Evolutionary conservation across 2,329 filamentous ascomycete species (phyloP), one percentile per base, ranked within the genome.

Genomic region (Fusarium sp.): DNA sequence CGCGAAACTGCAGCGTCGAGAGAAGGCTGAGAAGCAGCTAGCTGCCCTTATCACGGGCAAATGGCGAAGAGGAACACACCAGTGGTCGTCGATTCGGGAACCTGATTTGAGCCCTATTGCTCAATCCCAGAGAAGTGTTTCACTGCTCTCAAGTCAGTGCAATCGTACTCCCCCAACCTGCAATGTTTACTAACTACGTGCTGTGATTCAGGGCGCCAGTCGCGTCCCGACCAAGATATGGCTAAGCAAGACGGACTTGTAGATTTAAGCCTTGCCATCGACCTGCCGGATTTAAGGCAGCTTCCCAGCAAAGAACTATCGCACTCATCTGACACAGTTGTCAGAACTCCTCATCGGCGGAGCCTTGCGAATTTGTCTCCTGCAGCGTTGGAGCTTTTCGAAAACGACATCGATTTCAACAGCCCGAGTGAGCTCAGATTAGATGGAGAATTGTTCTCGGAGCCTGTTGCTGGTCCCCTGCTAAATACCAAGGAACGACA

Each of bases 71-170:
- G 79, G 82, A 24, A 79, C 78, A 3, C 79, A 80, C 20, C 82
- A 85, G 56, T 88, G 86, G 86, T 86, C 83, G 6, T 87, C 84
- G 5, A 81, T 81, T 2, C 82, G 82, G 24, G 84, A 86, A 61
- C 84, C 86, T 13, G 77, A 78, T 9, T 71, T 88, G 45, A 86
- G 83, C 51, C 84, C 85, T 14, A 86, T 87, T 52, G 75, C 80
- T 20, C 81, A 85, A 72, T 85, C 84, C 65, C 55, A 71, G 31
- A 62, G 74, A 65, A 75, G 71, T 33, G 42, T 26, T 36, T 75
- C 74, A 22, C 63, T 66, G 3, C 54, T 70, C 4, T 61, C 66
- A 38, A 75, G 75, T 57, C 51, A 76, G 76, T 65, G 70, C 74
- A 39, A 13, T 10, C 66, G 50, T 62, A 28, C 13, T 40, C 24